phyloP scores from a whole-genome alignment of 2,329 filamentous ascomycete species.

The Coniella lustricola region DNA sequence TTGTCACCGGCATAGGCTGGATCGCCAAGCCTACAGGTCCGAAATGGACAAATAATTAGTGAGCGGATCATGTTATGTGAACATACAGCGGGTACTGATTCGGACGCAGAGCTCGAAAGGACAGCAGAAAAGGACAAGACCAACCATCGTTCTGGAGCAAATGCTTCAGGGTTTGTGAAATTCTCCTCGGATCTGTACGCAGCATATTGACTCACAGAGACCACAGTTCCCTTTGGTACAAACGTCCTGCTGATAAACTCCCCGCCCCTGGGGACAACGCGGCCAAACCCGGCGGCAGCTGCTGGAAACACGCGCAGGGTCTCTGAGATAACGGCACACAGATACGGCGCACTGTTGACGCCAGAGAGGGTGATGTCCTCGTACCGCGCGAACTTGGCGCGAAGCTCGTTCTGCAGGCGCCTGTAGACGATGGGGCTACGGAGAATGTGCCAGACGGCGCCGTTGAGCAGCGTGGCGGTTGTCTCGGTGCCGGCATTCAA shows the following conservation, averaged over 20 bases:
- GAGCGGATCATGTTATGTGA: background rate
- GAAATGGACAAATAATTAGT: background rate
- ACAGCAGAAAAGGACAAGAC: background rate
- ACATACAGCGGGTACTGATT: no score
- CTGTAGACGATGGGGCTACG: background rate
- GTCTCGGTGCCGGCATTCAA: background rate
- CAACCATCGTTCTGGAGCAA: slow-evolving; percentile 1
- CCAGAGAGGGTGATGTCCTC: background rate
- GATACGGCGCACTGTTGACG: background rate
- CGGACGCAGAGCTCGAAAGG: no score
- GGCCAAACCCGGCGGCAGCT: background rate
- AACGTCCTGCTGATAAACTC: background rate
- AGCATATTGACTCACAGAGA: background rate
- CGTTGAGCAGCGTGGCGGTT: background rate
- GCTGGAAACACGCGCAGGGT: background rate
- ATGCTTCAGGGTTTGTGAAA: background rate
- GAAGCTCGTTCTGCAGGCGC: background rate
- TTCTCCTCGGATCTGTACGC: background rate
- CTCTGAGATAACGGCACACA: background rate
- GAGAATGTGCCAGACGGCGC: background rate
- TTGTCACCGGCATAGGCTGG: background rate
- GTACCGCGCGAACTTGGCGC: background rate
- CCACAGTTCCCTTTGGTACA: background rate
- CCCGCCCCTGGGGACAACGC: background rate
- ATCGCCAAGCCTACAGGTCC: background rate